A percentile compares a stretch with the other conserved stretches of the same genome.
Conservation (phyloP, 2,329 filamentous ascomycete species). For the Davidsoniella neocaledoniae region DNA sequence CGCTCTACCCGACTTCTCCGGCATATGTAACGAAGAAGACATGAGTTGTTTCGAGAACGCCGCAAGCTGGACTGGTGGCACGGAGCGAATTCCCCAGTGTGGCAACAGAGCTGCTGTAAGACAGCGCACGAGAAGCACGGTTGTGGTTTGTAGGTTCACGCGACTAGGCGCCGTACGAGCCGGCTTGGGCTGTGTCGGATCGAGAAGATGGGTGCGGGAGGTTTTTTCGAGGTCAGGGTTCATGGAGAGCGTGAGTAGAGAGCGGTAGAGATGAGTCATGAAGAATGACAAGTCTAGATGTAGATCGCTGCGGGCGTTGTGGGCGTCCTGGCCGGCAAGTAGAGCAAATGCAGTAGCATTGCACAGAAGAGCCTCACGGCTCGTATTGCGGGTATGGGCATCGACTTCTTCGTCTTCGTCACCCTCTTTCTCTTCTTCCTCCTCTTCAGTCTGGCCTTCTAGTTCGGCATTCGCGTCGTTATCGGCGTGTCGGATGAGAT, state of each 20-base stretch:
- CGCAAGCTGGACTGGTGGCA: conserved; percentile 71
- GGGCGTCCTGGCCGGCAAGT: conserved; percentile 80
- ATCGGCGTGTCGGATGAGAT: conserved; percentile 67
- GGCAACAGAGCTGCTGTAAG: conserved; percentile 70
- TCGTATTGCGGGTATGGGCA: conserved; percentile 47
- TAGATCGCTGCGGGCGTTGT: conserved; percentile 63
- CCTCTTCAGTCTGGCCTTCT: conserved; percentile 26
- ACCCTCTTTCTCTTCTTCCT: conserved; percentile 27
- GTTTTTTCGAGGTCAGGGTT: conserved; percentile 78
- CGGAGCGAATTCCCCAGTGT: conserved; percentile 50
- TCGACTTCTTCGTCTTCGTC: conserved; percentile 30
- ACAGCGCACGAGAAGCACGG: conserved; percentile 76
- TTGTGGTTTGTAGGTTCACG: conserved; percentile 89
- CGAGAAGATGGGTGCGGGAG: conserved; percentile 50
- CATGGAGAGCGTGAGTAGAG: conserved; percentile 59
- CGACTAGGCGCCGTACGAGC: conserved; percentile 33
- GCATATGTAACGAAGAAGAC: conserved; percentile 64
- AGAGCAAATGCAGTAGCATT: conserved; percentile 95
- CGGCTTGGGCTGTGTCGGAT: conserved; percentile 37
- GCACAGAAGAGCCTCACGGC: conserved; percentile 78
- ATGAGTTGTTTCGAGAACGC: conserved; percentile 88
- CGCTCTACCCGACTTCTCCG: conserved; percentile 75
- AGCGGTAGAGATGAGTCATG: conserved; percentile 81
- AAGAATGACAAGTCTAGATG: conserved; percentile 92
- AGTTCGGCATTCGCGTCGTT: conserved; percentile 28